Evolutionary conservation across 495 filamentous ascomycete species (phyloP).

Genomic region (Zalerion maritima): DNA sequence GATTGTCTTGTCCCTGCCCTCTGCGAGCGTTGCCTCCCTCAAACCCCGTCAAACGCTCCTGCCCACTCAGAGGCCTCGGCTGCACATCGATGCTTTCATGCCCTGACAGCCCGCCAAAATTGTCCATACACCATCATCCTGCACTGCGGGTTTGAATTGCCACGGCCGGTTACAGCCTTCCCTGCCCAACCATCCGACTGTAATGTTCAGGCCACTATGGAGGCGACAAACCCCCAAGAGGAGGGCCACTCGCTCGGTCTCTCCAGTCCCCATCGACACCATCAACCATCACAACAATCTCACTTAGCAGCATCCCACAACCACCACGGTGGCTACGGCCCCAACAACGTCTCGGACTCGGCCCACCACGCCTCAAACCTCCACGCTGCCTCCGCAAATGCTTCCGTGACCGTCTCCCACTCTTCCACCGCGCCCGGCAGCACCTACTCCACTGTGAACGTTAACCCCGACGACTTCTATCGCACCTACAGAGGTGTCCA

Average conservation of each 20-base stretch:
- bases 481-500: slow-evolving; percentile 28
- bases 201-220: slow-evolving; percentile 18
- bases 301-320: slow-evolving; percentile 7
- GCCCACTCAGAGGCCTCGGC: too few relatives aligned
- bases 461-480: slow-evolving; percentile 40
- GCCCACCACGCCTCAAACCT: slow-evolving; percentile 9
- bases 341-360: slow-evolving; percentile 13
- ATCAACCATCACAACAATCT: slow-evolving; percentile 8
- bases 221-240: slow-evolving; percentile 19
- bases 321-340: slow-evolving; percentile 6
- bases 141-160: too few relatives aligned
- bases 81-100: too few relatives aligned
- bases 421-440: slow-evolving; percentile 9
- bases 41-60: too few relatives aligned
- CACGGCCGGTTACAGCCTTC: too few relatives aligned
- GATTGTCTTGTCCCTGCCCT: too few relatives aligned
- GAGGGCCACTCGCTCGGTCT: slow-evolving; percentile 8
- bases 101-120: too few relatives aligned
- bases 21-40: too few relatives aligned
- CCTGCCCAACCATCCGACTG: too few relatives aligned
- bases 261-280: slow-evolving; percentile 2
- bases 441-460: slow-evolving; percentile 4
- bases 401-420: slow-evolving; percentile 17
- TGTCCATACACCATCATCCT: too few relatives aligned
- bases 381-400: slow-evolving; percentile 21